phyloP scores from a whole-genome alignment of 148 eudicot species.

The Persicaria tinctoria region DNA sequence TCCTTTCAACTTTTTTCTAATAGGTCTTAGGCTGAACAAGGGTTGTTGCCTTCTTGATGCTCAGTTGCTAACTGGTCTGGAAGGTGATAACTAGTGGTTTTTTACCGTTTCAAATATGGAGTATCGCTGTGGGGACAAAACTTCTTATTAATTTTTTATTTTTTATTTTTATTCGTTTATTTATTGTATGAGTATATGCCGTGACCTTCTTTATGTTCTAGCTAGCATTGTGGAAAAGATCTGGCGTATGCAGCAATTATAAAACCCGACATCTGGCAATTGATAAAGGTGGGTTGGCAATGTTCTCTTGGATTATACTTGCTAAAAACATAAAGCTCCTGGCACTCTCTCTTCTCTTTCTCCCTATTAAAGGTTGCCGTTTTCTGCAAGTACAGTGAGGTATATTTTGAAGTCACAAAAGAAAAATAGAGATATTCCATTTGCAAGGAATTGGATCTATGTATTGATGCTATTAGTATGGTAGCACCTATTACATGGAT shows the following conservation, averaged over 20 bases:
- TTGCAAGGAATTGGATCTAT: background rate
- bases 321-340: background rate
- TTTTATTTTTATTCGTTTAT: background rate
- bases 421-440: background rate
- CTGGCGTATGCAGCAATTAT: background rate
- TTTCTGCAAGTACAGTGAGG: background rate
- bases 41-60: background rate
- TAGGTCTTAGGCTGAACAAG: background rate
- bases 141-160: background rate
- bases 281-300: background rate
- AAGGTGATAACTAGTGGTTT: background rate
- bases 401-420: too few species aligned
- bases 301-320: background rate
- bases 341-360: background rate
- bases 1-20: background rate
- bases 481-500: background rate
- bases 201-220: background rate
- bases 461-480: background rate
- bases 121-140: background rate
- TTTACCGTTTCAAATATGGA: background rate
- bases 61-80: background rate
- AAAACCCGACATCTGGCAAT: background rate
- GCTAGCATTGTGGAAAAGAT: conserved; percentile 1
- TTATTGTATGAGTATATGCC: background rate
- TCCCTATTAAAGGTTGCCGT: background rate